A percentile compares a stretch with the other conserved stretches of the same genome.
phyloP scores from a whole-genome alignment of 495 filamentous ascomycete species.

The Sabuloglossum arenarium region DNA sequence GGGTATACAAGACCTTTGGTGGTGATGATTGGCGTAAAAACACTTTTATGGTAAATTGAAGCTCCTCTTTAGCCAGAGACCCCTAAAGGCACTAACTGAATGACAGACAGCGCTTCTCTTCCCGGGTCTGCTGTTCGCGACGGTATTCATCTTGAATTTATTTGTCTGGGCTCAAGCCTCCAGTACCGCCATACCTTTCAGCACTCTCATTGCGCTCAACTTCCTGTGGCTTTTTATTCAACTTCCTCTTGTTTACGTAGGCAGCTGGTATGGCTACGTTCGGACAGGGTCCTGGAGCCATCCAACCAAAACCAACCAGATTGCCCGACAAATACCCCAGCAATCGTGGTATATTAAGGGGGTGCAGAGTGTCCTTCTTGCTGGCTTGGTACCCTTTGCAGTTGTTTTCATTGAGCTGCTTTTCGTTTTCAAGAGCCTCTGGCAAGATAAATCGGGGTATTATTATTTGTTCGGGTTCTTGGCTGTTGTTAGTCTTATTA shows the following conservation, averaged over 20 bases:
- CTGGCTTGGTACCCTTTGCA: constrained; percentile 73
- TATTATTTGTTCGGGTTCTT: constrained; percentile 93
- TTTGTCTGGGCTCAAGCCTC: constrained; percentile 91
- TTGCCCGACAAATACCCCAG: constrained; percentile 53
- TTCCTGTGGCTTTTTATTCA: constrained; percentile 79
- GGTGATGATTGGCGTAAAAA: constrained; percentile 65
- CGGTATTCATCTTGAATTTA: constrained; percentile 71
- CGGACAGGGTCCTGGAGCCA: constrained; percentile 55
- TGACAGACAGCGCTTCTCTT: constrained; percentile 54
- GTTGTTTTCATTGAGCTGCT: constrained; percentile 88
- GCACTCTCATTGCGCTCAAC: constrained; percentile 57
- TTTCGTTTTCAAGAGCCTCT: constrained; percentile 79
- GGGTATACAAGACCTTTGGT: constrained; percentile 74
- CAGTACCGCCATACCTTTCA: constrained; percentile 76
- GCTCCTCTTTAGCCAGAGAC: background rate
- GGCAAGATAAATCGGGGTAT: constrained; percentile 85
- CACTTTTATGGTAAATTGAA: constrained; percentile 36
- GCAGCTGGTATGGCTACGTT: constrained; percentile 61
- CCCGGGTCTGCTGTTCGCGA: constrained; percentile 59
- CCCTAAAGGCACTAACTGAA: constrained; percentile 9
- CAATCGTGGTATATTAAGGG: constrained; percentile 64
- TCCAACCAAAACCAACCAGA: constrained; percentile 60
- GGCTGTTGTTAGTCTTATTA: constrained; percentile 49
- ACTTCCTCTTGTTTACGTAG: constrained; percentile 71
- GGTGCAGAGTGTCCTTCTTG: constrained; percentile 41